Percentiles rank a stretch among this genome's conserved stretches.
phyloP scores from a whole-genome alignment of 2,329 filamentous ascomycete species.

The Aspergillus sp. region DNA sequence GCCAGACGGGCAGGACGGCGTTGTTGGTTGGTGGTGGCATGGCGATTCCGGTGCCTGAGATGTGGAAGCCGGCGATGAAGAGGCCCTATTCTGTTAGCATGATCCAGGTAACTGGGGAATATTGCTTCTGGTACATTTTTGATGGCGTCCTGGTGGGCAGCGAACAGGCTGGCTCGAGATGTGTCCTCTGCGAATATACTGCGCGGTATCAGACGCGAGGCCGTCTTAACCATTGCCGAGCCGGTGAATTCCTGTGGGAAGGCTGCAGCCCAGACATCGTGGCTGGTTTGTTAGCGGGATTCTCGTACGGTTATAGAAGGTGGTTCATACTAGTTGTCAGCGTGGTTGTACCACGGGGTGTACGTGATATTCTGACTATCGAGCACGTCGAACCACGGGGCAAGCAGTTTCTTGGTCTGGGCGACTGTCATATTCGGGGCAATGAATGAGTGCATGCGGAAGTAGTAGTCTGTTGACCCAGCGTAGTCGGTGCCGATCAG shows the following conservation, averaged over 20 bases:
- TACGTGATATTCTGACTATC: slow-evolving; percentile 19
- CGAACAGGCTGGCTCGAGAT: slow-evolving; percentile 15
- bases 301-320: not conserved
- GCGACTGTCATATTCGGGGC: slow-evolving; percentile 23
- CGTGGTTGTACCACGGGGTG: slow-evolving; percentile 21
- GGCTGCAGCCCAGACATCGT: slow-evolving; percentile 19
- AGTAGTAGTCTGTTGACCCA: slow-evolving; percentile 23
- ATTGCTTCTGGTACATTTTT: slow-evolving; percentile 7
- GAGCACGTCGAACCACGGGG: slow-evolving; percentile 21
- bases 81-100: slow-evolving; percentile 12
- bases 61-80: slow-evolving; percentile 24
- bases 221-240: slow-evolving; percentile 19
- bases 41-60: slow-evolving; percentile 21
- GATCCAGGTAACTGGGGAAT: too few species aligned
- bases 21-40: slow-evolving; percentile 16
- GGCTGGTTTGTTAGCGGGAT: slow-evolving; percentile 7
- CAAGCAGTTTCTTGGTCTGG: slow-evolving; percentile 18
- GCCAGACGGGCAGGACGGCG: slow-evolving; percentile 38
- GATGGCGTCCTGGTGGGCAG: slow-evolving; percentile 19
- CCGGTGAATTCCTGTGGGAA: slow-evolving; percentile 23
- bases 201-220: slow-evolving; percentile 23
- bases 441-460: slow-evolving; percentile 26
- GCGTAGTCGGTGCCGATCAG: slow-evolving; percentile 17
- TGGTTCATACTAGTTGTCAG: slow-evolving; percentile 23
- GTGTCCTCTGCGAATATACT: slow-evolving; percentile 17